Base-by-base conservation (phyloP, 2,329 filamentous ascomycete genomes). In the Moelleriella libera region DNA sequence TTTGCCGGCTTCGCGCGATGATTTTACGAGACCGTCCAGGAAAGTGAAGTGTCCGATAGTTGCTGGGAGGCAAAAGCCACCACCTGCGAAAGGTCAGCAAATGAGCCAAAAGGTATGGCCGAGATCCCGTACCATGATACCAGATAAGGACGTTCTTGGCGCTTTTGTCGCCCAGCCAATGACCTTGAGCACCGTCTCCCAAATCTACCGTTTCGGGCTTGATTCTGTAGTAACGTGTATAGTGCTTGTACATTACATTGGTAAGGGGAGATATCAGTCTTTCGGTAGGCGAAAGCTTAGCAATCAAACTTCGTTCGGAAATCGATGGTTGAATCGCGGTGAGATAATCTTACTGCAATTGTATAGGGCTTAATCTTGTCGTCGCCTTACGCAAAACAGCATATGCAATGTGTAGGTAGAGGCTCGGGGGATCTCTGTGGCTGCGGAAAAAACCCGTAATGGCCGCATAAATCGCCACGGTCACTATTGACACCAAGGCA, bases 111-210 rank as follows among this genome's bases (percentile, higher is more conserved):
- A 21, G 21, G 21, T 3, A 21, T 21, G 21, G 21, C 21, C 21
- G 21, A 21, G 21, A 21, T 21, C 2, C 21, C 51, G 29, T 48
- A 55, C 54, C 54, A 14, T 57, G 54, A 45, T 51, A 57, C 54
- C 54, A 57, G 30, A 57, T 51, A 11, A 57, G 42, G 4, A 57
- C 54, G 5, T 53, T 51, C 29, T 50, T 49, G 4, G 54, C 53
- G 41, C 52, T 43, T 37, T 49, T 52, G 45, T 50, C 47, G 4
- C 54, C 54, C 6, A 57, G 46, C 54, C 54, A 57, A 48, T 57
- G 54, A 4, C 52, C 54, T 41, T 51, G 43, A 0, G 49, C 52
- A 5, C 53, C 53, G 41, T 54, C 30, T 2, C 41, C 48, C 21
- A 55, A 42, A 34, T 52, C 52, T 9, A 57, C 54, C 11, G 52